Percentiles rank a stretch among this genome's conserved stretches.
phyloP scores from a whole-genome alignment of 768 basidiomycete genomes.

The Boletales sp. region DNA sequence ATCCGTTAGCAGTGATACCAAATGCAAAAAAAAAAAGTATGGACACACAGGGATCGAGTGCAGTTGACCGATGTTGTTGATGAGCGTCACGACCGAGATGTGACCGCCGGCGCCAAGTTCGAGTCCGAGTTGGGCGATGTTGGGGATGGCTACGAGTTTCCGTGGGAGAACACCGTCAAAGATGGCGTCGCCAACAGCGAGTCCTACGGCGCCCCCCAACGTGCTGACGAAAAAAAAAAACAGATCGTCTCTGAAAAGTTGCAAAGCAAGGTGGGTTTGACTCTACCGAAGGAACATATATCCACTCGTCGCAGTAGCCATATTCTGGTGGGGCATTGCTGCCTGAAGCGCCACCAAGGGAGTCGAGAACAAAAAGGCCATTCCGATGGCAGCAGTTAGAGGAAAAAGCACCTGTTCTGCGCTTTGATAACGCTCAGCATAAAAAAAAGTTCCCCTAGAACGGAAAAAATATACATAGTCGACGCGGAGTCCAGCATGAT shows the following conservation, averaged over 20 bases:
- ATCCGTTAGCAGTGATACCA: no score
- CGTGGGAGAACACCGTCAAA: conserved; percentile 49
- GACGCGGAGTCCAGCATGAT: conserved; percentile 60
- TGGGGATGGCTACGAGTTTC: conserved; percentile 33
- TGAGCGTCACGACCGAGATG: conserved; percentile 40
- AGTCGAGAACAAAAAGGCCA: conserved; percentile 61
- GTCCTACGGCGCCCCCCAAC: conserved; percentile 69
- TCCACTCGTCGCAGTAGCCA: conserved; percentile 77
- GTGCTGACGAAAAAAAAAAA: no score
- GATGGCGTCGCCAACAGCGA: conserved; percentile 69
- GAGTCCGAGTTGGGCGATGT: conserved; percentile 19
- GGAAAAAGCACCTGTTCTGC: conserved; percentile 62
- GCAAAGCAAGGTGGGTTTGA: neutral
- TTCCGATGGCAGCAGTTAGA: conserved; percentile 60
- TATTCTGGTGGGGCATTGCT: conserved; percentile 81
- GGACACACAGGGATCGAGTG: conserved; percentile 21
- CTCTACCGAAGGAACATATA: conserved; percentile 66
- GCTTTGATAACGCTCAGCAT: conserved; percentile 31
- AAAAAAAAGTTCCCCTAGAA: neutral
- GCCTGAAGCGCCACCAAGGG: conserved; percentile 79
- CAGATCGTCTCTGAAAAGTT: no score
- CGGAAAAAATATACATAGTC: conserved; percentile 34
- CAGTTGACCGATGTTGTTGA: conserved; percentile 42
- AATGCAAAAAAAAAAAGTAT: no score
- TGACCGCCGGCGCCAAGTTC: conserved; percentile 28